These are phyloP conservation scores for Brassica incana DNA, from an alignment of 345 rosid genomes.

Conservation along the genomic window DNA sequence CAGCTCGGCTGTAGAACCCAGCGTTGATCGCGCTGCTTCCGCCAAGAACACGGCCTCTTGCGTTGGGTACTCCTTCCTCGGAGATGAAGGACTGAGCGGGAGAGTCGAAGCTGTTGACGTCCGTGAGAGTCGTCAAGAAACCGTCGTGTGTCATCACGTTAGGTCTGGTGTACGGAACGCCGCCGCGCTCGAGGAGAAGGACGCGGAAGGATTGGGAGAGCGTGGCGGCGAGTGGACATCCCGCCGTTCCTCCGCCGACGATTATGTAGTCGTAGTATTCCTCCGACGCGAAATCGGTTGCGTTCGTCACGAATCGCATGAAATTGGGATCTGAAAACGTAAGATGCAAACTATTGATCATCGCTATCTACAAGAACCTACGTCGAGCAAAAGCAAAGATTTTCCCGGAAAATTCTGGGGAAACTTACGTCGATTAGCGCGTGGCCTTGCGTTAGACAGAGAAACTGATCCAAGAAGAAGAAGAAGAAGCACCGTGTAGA, in stretches of 20 bases:
- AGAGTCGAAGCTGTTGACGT: constrained; percentile 61
- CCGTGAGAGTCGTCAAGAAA: constrained; percentile 63
- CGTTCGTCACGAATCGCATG: constrained; percentile 63
- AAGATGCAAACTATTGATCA: neutral
- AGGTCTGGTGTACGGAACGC: constrained; percentile 49
- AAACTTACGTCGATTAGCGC: constrained; percentile 40
- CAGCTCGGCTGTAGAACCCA: constrained; percentile 83
- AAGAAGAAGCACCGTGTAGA: constrained; percentile 37
- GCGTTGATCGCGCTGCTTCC: constrained; percentile 98
- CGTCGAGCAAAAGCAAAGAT: neutral
- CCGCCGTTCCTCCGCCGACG: constrained; percentile 91
- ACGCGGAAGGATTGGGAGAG: constrained; percentile 68
- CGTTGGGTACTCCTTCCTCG: constrained; percentile 89
- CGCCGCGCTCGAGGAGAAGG: constrained; percentile 84
- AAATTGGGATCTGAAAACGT: constrained; percentile 54
- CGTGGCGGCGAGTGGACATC: constrained; percentile 90
- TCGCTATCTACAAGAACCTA: neutral
- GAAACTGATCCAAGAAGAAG: constrained; percentile 36
- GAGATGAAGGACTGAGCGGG: constrained; percentile 79
- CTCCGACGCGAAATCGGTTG: constrained; percentile 68
- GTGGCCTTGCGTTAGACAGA: constrained; percentile 45
- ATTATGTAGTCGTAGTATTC: constrained; percentile 84
- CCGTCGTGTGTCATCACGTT: constrained; percentile 82
- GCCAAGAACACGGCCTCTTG: constrained; percentile 85
- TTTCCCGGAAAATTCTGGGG: neutral